Evolutionary conservation across 2,329 filamentous ascomycete species (phyloP).

Genomic region (Stemphylium beticola): DNA sequence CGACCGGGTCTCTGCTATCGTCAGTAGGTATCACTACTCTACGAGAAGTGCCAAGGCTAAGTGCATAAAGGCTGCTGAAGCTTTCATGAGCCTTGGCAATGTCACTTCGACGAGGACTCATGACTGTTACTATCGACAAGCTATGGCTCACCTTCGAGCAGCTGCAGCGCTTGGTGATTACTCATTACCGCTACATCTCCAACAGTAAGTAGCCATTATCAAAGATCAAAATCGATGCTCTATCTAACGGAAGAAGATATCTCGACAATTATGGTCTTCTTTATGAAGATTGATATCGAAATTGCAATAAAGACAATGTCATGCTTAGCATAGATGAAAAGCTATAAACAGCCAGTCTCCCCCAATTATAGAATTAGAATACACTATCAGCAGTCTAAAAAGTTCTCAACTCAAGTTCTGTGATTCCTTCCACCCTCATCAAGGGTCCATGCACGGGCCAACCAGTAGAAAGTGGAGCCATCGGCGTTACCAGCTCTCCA

Average conservation of each 20-base stretch:
- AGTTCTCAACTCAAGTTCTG: neutral
- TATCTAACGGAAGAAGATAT: constrained; percentile 43
- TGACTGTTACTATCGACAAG: constrained; percentile 54
- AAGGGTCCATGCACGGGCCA: constrained; percentile 7
- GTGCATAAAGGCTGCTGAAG: constrained; percentile 52
- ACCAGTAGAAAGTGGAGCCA: neutral
- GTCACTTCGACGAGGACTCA: constrained; percentile 55
- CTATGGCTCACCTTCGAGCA: constrained; percentile 54
- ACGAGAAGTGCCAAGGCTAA: constrained; percentile 9
- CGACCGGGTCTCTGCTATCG: constrained; percentile 54
- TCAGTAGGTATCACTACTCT: constrained; percentile 40
- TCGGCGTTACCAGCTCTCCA: neutral
- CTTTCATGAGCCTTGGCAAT: constrained; percentile 60
- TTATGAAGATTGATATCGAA: constrained; percentile 9
- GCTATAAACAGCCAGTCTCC: too few species aligned
- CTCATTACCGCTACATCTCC: constrained; percentile 52
- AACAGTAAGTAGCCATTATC: constrained; percentile 48
- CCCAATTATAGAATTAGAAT: too few species aligned
- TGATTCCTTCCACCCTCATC: neutral
- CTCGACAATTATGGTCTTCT: constrained; percentile 53
- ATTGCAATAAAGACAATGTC: neutral
- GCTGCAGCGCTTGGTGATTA: constrained; percentile 54
- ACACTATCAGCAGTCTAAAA: neutral
- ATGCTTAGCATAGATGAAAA: neutral
- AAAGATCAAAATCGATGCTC: neutral